phyloP scores from a whole-genome alignment of 1,284 basidiomycete species.

The Erythrobasidium hasegawianum region DNA sequence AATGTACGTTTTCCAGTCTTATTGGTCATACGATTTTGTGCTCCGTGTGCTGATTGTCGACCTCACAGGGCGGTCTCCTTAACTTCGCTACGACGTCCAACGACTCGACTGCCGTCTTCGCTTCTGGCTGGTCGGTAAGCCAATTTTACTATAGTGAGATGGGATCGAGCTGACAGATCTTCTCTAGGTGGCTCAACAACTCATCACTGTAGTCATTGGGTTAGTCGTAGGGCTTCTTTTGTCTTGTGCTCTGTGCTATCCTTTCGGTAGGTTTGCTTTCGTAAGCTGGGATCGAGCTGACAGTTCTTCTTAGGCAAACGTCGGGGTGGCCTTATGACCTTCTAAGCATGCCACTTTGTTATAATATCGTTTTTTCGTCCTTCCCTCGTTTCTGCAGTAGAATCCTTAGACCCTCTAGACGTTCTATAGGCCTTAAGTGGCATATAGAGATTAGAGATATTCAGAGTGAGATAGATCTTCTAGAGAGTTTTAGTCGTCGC shows the following conservation, averaged over 20 bases:
- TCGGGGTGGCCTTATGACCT: conserved; percentile 25
- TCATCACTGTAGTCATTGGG: conserved; percentile 27
- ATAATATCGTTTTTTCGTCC: too few species aligned
- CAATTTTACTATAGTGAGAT: too few species aligned
- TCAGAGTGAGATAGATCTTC: too few species aligned
- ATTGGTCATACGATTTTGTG: too few species aligned
- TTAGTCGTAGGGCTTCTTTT: conserved; percentile 18
- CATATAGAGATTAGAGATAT: too few species aligned
- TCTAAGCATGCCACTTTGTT: not conserved
- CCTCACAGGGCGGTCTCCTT: conserved; percentile 14
- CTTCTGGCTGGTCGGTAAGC: too few species aligned
- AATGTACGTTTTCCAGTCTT: conserved; percentile 15
- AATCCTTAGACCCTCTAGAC: too few species aligned
- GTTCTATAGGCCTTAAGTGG: too few species aligned
- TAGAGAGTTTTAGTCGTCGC: too few species aligned
- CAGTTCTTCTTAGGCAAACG: conserved; percentile 18
- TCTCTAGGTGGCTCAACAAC: conserved; percentile 30
- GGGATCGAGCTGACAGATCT: too few species aligned
- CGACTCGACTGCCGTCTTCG: conserved; percentile 15
- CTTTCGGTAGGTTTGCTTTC: conserved; percentile 7
- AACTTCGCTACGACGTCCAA: conserved; percentile 25
- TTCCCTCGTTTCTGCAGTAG: too few species aligned
- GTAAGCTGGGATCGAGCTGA: not conserved
- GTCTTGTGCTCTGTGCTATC: conserved; percentile 23
- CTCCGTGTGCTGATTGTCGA: not conserved